Evolutionary conservation across 768 basidiomycete species (phyloP).

Genomic region (Phlegmacium glaucopus): DNA sequence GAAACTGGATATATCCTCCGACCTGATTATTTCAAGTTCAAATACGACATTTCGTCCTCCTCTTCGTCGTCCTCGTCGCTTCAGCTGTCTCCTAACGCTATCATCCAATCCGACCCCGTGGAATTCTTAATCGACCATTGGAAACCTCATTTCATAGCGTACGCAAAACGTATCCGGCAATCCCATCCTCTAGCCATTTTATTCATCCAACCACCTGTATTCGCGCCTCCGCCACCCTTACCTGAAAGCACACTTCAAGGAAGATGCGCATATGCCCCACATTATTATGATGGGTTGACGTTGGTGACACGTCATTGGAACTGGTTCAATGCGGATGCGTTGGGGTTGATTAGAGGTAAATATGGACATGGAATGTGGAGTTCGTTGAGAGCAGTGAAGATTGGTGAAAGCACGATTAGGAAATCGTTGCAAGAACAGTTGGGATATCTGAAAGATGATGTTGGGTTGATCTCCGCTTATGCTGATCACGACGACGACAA

Average conservation of each 20-base stretch:
- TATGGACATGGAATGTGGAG: conserved; percentile 35
- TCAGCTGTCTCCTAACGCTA: no score
- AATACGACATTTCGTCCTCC: no score
- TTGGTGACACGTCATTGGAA: conserved; percentile 92
- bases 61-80: no score
- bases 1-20: conserved; percentile 61
- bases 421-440: conserved; percentile 81
- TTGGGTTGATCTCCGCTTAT: conserved; percentile 32
- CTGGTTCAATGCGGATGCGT: conserved; percentile 92
- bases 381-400: conserved; percentile 44
- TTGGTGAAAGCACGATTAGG: conserved; percentile 84
- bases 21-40: conserved; percentile 67
- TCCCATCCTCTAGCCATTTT: conserved; percentile 80
- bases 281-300: conserved; percentile 96
- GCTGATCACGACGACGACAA: neutral
- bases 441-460: conserved; percentile 72
- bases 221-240: conserved; percentile 68
- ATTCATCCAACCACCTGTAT: conserved; percentile 93
- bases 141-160: conserved; percentile 64
- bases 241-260: conserved; percentile 58
- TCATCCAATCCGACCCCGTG: conserved; percentile 34
- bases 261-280: conserved; percentile 69
- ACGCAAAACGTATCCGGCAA: conserved; percentile 52
- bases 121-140: conserved; percentile 81
- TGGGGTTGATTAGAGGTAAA: conserved; percentile 87